These are phyloP conservation scores for Suillus weaverae DNA, from an alignment of 768 basidiomycete genomes.

Conservation along the genomic window DNA sequence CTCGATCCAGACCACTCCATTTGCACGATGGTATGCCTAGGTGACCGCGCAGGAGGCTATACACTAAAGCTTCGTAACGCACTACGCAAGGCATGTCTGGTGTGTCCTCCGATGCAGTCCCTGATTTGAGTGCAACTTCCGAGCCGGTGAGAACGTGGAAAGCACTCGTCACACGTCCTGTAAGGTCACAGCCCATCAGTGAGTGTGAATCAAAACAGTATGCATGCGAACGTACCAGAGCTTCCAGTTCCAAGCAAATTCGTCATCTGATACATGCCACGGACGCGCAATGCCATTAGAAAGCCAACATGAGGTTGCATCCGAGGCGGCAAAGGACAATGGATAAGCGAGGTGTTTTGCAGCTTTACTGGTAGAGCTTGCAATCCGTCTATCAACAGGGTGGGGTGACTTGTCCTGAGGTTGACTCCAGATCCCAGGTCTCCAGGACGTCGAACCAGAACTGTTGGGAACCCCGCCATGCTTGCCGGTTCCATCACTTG, in stretches of 20 bases:
- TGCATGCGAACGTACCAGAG: not conserved
- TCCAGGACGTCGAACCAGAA: not conserved
- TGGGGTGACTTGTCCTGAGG: not conserved
- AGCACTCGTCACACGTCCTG: slow-evolving; percentile 10
- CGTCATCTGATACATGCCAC: not conserved
- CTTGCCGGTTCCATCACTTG: slow-evolving; percentile 2
- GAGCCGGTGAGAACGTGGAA: slow-evolving; percentile 13
- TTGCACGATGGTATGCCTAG: slow-evolving; percentile 15
- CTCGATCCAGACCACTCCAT: slow-evolving; percentile 17
- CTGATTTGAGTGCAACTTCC: slow-evolving; percentile 18
- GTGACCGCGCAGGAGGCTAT: slow-evolving; percentile 14
- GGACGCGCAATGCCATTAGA: not conserved
- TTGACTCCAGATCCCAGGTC: slow-evolving; percentile 1
- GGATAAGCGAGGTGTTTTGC: not conserved
- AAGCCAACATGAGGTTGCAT: not conserved
- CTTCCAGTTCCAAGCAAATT: not conserved
- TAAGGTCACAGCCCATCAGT: not conserved
- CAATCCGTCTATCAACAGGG: not conserved
- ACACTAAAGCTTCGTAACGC: slow-evolving; percentile 17
- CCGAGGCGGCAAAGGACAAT: not conserved
- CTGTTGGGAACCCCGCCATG: not conserved
- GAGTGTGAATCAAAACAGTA: not conserved
- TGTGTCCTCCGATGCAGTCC: not conserved
- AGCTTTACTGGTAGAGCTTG: not conserved
- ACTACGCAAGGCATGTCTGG: slow-evolving; percentile 6